phyloP scores from a whole-genome alignment of 345 rosid species.

The Pistacia vera region DNA sequence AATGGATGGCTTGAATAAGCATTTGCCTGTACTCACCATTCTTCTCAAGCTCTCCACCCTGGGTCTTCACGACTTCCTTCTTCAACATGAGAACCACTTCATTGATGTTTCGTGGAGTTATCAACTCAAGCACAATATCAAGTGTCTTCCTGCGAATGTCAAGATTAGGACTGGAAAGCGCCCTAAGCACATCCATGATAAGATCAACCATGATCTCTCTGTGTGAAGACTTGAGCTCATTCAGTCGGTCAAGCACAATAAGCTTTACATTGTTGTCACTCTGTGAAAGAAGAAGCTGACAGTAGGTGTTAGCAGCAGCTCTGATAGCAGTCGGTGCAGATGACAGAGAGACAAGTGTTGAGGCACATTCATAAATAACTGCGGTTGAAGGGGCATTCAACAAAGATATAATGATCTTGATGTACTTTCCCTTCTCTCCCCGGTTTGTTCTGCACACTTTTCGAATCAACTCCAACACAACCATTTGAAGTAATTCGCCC shows the following conservation, averaged over 20 bases:
- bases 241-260: slow-evolving; percentile 81
- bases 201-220: slow-evolving; percentile 84
- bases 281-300: slow-evolving; percentile 82
- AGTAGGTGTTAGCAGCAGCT: slow-evolving; percentile 84
- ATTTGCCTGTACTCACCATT: slow-evolving; percentile 89
- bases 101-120: slow-evolving; percentile 73
- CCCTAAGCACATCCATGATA: slow-evolving; percentile 91
- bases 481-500: slow-evolving; percentile 79
- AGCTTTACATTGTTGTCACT: slow-evolving; percentile 93
- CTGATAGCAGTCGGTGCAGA: slow-evolving; percentile 89
- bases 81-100: slow-evolving; percentile 81
- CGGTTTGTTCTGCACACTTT: slow-evolving; percentile 71
- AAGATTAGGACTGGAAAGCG: slow-evolving; percentile 86
- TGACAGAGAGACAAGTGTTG: slow-evolving; percentile 82
- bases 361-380: slow-evolving; percentile 74
- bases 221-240: slow-evolving; percentile 69
- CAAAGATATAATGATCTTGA: slow-evolving; percentile 70
- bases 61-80: slow-evolving; percentile 93
- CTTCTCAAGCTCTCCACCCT: slow-evolving; percentile 87
- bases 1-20: slow-evolving; percentile 93
- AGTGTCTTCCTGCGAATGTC: slow-evolving; percentile 85
- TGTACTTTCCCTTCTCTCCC: slow-evolving; percentile 71
- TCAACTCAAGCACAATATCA: slow-evolving; percentile 82
- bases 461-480: slow-evolving; percentile 72
- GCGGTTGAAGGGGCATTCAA: slow-evolving; percentile 75